Evolutionary conservation across 176 grass and related monocot genomes (phyloP), one percentile per base, ranked within the genome.

Genomic region (Juncus effusus): DNA sequence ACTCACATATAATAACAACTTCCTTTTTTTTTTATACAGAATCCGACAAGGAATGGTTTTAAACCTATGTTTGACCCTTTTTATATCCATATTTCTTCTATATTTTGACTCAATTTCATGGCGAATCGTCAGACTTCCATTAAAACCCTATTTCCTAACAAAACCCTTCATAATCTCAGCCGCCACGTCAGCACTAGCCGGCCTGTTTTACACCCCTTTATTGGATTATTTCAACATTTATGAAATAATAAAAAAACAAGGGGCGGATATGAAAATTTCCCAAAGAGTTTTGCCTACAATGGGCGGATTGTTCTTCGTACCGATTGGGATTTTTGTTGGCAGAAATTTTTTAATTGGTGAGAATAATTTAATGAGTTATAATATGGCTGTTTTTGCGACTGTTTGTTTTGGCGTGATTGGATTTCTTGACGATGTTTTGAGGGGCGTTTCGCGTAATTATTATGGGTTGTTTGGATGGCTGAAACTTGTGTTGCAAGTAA

Each of bases 71-170:
- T 90, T 91, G 76, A 61, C 81, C 71, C 58, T 70, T 72, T 91
- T 86, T 82, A 68, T 91, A 74, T 60, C 60, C 16, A 63, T 78
- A 13, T 77, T 89, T 74, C 82, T 96, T 83, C 80, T 96, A 47
- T 91, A 82, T 75, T 81, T 93, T 56, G 85, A 97, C 80, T 97
- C 82, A 85, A 89, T 85, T 84, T 89, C 94, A 37, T 97, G 94
- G 94, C 70, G 79, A 74, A 93, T 97, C 89, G 69, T 84, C 75
- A 92, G 88, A 74, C 80, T 92, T 69, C 94, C 94, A 51, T 78
- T 97, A 79, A 78, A 89, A 40, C 77, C 94, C 1, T 88, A 86
- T 78, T 89, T 89, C 78, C 83, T 97, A 72, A 89, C 94, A 67
- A 55, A 66, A 3, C 94, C 88, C 77, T 97, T 97, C 81, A 69